Conservation (phyloP, 1,284 basidiomycete species). For the Neolentinus lepideus region DNA sequence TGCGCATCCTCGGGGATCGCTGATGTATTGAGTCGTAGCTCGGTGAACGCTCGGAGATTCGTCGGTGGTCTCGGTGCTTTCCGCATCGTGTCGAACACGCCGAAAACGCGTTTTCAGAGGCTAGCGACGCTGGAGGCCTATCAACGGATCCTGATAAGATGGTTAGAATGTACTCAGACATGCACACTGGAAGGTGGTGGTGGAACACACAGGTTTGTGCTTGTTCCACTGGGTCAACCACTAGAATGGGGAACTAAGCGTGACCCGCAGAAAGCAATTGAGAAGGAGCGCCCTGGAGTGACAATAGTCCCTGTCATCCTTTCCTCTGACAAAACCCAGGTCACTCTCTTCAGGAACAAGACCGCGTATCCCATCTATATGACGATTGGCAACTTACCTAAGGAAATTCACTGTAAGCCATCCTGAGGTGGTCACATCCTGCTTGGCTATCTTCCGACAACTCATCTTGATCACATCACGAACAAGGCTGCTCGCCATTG, state of each 20-base stretch:
- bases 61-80: no score
- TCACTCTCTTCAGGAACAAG: constrained; percentile 29
- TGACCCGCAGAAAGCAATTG: constrained; percentile 21
- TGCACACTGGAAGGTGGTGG: constrained; percentile 17
- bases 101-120: no score
- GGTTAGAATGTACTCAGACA: constrained; percentile 11
- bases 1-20: no score
- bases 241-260: background rate
- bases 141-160: constrained; percentile 10
- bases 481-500: constrained; percentile 19
- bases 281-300: constrained; percentile 20
- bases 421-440: constrained; percentile 27
- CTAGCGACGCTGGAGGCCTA: no score
- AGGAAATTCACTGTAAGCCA: constrained; percentile 28
- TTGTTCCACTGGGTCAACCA: background rate
- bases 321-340: constrained; percentile 30
- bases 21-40: no score
- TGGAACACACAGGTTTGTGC: constrained; percentile 9
- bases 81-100: no score
- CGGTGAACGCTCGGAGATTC: no score
- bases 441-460: constrained; percentile 29
- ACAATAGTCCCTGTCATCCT: constrained; percentile 34
- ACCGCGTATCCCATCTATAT: constrained; percentile 33
- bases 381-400: constrained; percentile 37
- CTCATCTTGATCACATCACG: constrained; percentile 22